A percentile compares a stretch with the other conserved stretches of the same genome.
These are phyloP conservation scores for Phytopythium ostracodes DNA, from an alignment of 352 stramenopile genomes.

Conservation along the genomic window DNA sequence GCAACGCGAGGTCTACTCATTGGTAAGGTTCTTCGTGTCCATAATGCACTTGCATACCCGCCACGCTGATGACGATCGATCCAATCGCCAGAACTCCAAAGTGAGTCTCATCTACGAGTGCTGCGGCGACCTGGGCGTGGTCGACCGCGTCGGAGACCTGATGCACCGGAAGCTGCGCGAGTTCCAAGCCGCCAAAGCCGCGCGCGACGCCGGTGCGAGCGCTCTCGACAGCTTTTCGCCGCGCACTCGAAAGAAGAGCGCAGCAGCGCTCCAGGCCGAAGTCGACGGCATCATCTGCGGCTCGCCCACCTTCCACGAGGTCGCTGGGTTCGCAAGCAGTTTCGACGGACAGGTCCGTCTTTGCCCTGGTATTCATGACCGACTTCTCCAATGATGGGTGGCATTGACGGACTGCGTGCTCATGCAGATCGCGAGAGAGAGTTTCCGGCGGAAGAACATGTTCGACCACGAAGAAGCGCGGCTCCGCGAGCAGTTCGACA, in stretches of 20 bases:
- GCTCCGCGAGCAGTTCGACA: constrained; percentile 46
- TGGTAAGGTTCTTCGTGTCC: constrained; percentile 16
- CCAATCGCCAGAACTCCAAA: constrained; percentile 39
- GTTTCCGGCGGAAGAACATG: constrained; percentile 48
- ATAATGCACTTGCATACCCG: too few species aligned
- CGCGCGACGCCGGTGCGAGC: constrained; percentile 15
- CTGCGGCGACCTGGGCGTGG: constrained; percentile 42
- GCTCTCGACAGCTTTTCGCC: constrained; percentile 16
- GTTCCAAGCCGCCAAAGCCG: constrained; percentile 38
- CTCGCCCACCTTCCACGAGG: constrained; percentile 48
- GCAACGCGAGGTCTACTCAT: constrained; percentile 47
- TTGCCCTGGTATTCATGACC: not conserved
- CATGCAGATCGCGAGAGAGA: constrained; percentile 25
- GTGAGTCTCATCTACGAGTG: constrained; percentile 61
- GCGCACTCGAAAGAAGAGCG: constrained; percentile 21
- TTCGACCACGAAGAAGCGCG: constrained; percentile 58
- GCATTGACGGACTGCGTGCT: not conserved
- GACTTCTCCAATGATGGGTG: too few species aligned
- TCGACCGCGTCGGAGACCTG: constrained; percentile 48
- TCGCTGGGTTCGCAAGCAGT: constrained; percentile 54
- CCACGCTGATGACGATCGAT: not conserved
- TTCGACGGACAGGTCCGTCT: constrained; percentile 46
- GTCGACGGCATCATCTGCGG: constrained; percentile 60
- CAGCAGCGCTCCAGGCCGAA: constrained; percentile 10
- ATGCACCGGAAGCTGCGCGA: constrained; percentile 61